Base-by-base conservation (phyloP, 2,329 filamentous ascomycete species). In the Penicillium sp. region DNA sequence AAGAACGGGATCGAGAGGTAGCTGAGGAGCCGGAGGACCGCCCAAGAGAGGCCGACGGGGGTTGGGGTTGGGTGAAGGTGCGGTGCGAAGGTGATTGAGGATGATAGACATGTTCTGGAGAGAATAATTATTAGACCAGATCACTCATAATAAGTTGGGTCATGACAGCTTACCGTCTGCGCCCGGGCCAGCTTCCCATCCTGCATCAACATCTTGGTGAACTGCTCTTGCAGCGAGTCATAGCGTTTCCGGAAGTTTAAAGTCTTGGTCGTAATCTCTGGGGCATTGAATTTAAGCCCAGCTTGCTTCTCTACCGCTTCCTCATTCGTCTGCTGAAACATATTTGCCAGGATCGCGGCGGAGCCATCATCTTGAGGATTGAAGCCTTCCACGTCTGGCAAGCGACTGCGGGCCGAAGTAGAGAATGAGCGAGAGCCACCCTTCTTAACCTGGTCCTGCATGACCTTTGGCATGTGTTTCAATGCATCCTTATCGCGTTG, bases 181-280 rank as follows among this genome's bases (percentile, higher is more conserved):
- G 92, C 92, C 62, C 78, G 76, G 58, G 83, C 84, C 61, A 94
- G 78, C 72, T 95, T 93, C 53, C 92, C 92, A 65, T 96, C 78
- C 54, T 74, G 73, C 90, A 96, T 98, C 47, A 98, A 67, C 52
- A 95, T 73, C 61, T 88, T 89, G 12, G 88, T 95, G 54, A 96
- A 74, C 69, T 95, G 92, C 49, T 83, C 73, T 32, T 96, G 72
- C 6, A 95, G 74, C 1, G 85, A 79, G 59, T 95, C 84, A 60
- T 96, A 94, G 56, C 92, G 79, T 60, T 85, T 73, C 65, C 88
- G 84, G 54, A 90, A 68, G 65, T 85, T 74, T 40, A 73, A 65
- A 17, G 73, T 69, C 39, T 75, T 73, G 7, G 82, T 76, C 35
- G 88, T 70, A 5, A 83, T 79, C 23, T 72, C 69, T 1, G 88